phyloP scores from a whole-genome alignment of 495 filamentous ascomycete species.

The Podospora anserina region DNA sequence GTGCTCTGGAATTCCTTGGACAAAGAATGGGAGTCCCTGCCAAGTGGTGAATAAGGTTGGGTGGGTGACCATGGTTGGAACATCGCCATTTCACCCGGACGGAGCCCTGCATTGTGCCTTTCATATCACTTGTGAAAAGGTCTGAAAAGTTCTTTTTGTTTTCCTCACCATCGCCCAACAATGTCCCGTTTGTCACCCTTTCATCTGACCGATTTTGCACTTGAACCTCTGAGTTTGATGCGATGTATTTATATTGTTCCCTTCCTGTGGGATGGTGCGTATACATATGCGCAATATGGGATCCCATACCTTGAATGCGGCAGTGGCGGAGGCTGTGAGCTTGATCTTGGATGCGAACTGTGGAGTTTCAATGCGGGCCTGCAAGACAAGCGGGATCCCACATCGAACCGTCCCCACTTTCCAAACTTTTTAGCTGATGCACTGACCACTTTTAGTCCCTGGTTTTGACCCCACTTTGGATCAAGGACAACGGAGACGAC shows the following conservation, averaged over 20 bases:
- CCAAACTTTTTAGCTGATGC: conserved; percentile 9
- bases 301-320: not conserved
- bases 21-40: conserved; percentile 6
- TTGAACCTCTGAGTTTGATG: too few relatives aligned
- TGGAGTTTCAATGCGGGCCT: not conserved
- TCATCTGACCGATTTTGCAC: not conserved
- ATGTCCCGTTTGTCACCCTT: not conserved
- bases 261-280: not conserved
- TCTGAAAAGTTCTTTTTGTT: not conserved
- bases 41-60: conserved; percentile 6
- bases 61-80: not conserved
- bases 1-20: not conserved
- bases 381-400: not conserved
- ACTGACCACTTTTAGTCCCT: conserved; percentile 13
- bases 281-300: not conserved
- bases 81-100: not conserved
- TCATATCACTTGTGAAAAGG: not conserved
- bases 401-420: not conserved
- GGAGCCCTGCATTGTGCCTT: not conserved
- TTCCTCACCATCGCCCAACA: not conserved
- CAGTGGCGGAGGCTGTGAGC: not conserved
- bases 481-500: not conserved
- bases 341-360: not conserved
- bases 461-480: not conserved
- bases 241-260: too few relatives aligned